A percentile compares a stretch with the other conserved stretches of the same genome.
Evolutionary conservation across 2,329 filamentous ascomycete species (phyloP).

Genomic region (Colletotrichum incanum): DNA sequence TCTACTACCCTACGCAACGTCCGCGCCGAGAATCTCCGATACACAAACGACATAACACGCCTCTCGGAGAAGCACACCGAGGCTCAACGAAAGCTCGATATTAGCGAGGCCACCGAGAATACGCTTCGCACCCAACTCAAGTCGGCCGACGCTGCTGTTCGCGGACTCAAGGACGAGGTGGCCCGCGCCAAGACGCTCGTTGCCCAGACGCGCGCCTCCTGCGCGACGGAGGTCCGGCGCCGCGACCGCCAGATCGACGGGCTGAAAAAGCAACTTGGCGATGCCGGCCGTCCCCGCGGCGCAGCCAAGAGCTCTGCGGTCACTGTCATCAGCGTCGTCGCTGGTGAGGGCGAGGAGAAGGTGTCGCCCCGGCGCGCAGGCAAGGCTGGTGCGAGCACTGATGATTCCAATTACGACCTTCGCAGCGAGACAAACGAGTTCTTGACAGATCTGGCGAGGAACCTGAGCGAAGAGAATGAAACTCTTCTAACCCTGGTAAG

Average conservation of each 20-base stretch:
- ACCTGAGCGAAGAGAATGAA: slow-evolving; percentile 93
- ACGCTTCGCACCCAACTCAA: slow-evolving; percentile 79
- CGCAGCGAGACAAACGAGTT: slow-evolving; percentile 93
- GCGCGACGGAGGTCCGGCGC: slow-evolving; percentile 91
- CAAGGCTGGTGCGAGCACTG: slow-evolving; percentile 48
- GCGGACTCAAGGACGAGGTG: slow-evolving; percentile 88
- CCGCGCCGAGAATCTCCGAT: slow-evolving; percentile 81
- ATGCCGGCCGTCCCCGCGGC: slow-evolving; percentile 75
- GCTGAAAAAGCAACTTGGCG: slow-evolving; percentile 88
- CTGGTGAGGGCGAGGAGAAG: slow-evolving; percentile 68
- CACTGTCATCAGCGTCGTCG: slow-evolving; percentile 70
- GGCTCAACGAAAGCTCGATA: slow-evolving; percentile 68
- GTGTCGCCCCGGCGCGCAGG: slow-evolving; percentile 49
- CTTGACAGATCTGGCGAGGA: slow-evolving; percentile 85
- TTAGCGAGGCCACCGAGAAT: slow-evolving; percentile 79
- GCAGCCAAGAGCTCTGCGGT: slow-evolving; percentile 69
- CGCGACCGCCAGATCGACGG: slow-evolving; percentile 91
- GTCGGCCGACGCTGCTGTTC: slow-evolving; percentile 80
- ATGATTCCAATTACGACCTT: slow-evolving; percentile 77
- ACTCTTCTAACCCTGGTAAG: slow-evolving; percentile 80
- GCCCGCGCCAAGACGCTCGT: slow-evolving; percentile 84
- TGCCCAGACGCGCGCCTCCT: slow-evolving; percentile 87
- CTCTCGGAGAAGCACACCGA: slow-evolving; percentile 69
- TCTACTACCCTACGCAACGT: slow-evolving; percentile 83
- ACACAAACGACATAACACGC: slow-evolving; percentile 77